Base-by-base conservation (phyloP, 2,329 filamentous ascomycete species). In the Colletotrichum lini region DNA sequence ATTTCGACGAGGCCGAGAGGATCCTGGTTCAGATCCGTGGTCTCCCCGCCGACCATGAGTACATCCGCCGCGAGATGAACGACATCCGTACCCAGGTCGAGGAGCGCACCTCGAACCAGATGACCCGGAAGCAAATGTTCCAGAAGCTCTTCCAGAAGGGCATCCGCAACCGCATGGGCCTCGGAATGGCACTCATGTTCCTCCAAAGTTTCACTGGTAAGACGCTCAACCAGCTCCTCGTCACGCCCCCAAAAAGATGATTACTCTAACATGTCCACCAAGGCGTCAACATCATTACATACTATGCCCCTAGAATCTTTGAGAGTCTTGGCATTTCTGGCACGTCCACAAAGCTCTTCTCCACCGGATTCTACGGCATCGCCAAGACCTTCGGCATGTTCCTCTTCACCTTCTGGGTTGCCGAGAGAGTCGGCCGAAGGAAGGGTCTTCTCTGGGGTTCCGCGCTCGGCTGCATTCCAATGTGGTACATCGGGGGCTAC, bases 271-370 rank as follows among this genome's bases (percentile, higher is more conserved):
- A 58, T 13, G 21, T 13, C 65, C 47, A 58, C 69, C 75, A 63
- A 74, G 87, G 89, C 56, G 86, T 87, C 73, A 88, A 91, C 76
- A 88, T 91, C 42, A 90, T 91, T 62, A 88, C 87, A 4, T 91
- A 91, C 78, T 91, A 90, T 74, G 75, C 78, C 2, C 77, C 77
- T 4, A 77, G 78, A 21, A 79, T 84, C 40, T 80, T 84, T 60
- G 78, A 80, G 73, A 82, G 77, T 15, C 78, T 83, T 6, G 83
- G 81, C 1, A 78, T 82, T 21, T 56, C 75, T 0, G 80, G 80
- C 0, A 82, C 79, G 12, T 76, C 77, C 0, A 72, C 76, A 8
- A 78, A 77, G 67, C 78, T 82, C 23, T 81, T 83, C 72, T 79
- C 79, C 1, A 84, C 83, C 1, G 82, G 82, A 0, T 80, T 85